Percentiles rank a stretch among this genome's conserved stretches.
Conservation (phyloP, 306 rosid genomes). For the cucumber (Cucumis sativus) region Cucumber_9930_V3 NC_026657.2:40307501-40308000, state of each 20-base stretch:
- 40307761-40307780: not conserved
- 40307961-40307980: too few species aligned
- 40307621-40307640: not conserved
- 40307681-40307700: not conserved
- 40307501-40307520: constrained; percentile 97
- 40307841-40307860: too few species aligned
- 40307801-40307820: too few species aligned
- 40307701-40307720: not conserved
- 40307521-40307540: constrained; percentile 94
- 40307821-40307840: too few species aligned
- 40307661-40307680: not conserved
- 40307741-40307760: not conserved
- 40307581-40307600: constrained; percentile 67
- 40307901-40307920: too few species aligned
- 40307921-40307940: too few species aligned
- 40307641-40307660: constrained; percentile 4
- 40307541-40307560: constrained; percentile 28
- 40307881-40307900: too few species aligned
- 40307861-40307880: too few species aligned
- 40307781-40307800: too few species aligned
- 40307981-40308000: too few species aligned
- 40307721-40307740: not conserved
- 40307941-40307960: too few species aligned
- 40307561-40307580: constrained; percentile 67
- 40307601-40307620: constrained; percentile 98